A percentile compares a stretch with the other conserved stretches of the same genome.
phyloP scores from a whole-genome alignment of 352 stramenopile species.

The Ochromonadaceae sp. region DNA sequence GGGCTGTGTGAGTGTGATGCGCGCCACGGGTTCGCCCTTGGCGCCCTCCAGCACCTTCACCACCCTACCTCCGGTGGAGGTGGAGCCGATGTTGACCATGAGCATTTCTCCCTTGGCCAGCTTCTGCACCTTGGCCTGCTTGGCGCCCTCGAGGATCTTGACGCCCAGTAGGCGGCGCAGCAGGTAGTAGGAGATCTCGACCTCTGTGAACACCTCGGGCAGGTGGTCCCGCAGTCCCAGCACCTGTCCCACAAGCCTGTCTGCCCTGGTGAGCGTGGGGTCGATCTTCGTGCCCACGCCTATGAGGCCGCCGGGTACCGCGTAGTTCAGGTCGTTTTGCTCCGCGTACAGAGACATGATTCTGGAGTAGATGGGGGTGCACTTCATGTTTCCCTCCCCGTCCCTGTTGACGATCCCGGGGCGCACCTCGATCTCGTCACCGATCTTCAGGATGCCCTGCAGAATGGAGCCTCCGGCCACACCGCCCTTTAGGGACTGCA shows the following conservation, averaged over 20 bases:
- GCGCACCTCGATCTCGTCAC: constrained; percentile 98
- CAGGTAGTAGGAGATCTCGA: constrained; percentile 99
- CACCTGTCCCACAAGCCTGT: constrained; percentile 95
- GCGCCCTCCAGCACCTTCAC: constrained; percentile 35
- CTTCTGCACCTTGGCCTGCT: constrained; percentile 98
- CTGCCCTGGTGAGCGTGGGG: constrained; percentile 91
- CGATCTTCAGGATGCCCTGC: constrained; percentile 86
- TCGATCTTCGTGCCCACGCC: constrained; percentile 98
- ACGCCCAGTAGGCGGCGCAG: constrained; percentile 95
- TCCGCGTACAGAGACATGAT: constrained; percentile 96
- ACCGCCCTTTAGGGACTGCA: constrained; percentile 86
- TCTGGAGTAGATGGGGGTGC: constrained; percentile 48
- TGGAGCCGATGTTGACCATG: constrained; percentile 99
- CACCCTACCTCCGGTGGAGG: constrained; percentile 86
- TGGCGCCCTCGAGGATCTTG: constrained; percentile 95
- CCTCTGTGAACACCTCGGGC: constrained; percentile 94
- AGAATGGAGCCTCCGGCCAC: constrained; percentile 68
- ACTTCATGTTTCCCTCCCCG: constrained; percentile 68
- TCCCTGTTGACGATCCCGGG: constrained; percentile 98
- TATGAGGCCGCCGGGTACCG: constrained; percentile 96
- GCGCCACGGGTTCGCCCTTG: constrained; percentile 87
- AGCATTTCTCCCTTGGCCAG: constrained; percentile 96
- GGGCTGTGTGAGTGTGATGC: constrained; percentile 95
- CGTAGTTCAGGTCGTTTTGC: constrained; percentile 98
- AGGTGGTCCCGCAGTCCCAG: constrained; percentile 90